phyloP scores from a whole-genome alignment of 768 basidiomycete species.

The Pluteus cervinus region DNA sequence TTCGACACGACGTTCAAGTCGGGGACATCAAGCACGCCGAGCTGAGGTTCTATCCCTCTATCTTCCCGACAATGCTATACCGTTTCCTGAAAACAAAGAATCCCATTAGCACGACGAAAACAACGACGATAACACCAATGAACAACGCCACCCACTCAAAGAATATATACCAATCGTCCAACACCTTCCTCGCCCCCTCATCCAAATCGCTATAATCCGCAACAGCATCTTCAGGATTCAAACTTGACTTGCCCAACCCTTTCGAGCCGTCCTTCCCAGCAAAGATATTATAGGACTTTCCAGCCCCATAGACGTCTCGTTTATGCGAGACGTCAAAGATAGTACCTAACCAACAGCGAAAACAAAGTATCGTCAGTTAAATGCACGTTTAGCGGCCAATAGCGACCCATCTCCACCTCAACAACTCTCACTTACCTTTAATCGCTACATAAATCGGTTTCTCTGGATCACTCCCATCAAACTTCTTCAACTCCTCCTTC shows the following conservation, averaged over 20 bases:
- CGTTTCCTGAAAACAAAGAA: conserved; percentile 55
- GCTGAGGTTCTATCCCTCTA: too few species aligned
- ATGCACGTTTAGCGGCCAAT: background rate
- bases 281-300: conserved; percentile 76
- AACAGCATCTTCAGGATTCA: conserved; percentile 81
- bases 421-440: conserved; percentile 52
- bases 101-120: background rate
- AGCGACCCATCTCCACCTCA: background rate
- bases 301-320: conserved; percentile 83
- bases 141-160: conserved; percentile 64
- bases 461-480: conserved; percentile 57
- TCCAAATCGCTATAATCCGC: conserved; percentile 77
- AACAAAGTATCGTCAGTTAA: conserved; percentile 1
- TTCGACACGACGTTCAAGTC: conserved; percentile 5
- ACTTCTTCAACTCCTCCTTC: conserved; percentile 56
- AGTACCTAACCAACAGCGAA: conserved; percentile 47
- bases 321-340: conserved; percentile 89
- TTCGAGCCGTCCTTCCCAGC: conserved; percentile 92
- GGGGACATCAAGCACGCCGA: conserved; percentile 29
- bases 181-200: conserved; percentile 67
- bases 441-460: conserved; percentile 89
- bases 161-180: conserved; percentile 88
- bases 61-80: conserved; percentile 88
- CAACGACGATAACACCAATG: background rate
- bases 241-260: conserved; percentile 84